Percentiles rank a stretch among this genome's conserved stretches.
Conservation (phyloP, 257 asterid species). For the Avicennia marina region DNA sequence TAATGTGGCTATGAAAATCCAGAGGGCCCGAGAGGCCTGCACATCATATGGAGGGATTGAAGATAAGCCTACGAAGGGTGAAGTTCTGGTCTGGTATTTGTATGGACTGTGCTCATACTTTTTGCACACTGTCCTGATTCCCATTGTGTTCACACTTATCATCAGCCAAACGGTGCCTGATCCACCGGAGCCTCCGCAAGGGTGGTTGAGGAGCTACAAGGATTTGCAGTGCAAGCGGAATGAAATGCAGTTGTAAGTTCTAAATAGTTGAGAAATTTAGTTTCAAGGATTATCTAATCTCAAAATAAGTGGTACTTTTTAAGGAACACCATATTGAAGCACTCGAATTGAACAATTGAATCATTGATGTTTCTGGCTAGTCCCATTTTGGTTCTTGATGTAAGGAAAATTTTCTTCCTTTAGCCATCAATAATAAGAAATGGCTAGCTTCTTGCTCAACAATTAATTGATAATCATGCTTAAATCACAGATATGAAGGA, state of each 20-base stretch:
- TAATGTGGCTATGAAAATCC: constrained; percentile 38
- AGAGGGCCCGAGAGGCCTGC: constrained; percentile 40
- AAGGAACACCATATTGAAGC: too few species aligned
- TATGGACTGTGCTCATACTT: constrained; percentile 82
- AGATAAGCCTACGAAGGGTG: constrained; percentile 56
- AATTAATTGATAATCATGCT: background rate
- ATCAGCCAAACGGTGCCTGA: constrained; percentile 62
- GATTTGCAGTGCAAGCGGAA: constrained; percentile 47
- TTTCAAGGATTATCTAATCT: background rate
- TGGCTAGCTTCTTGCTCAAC: background rate
- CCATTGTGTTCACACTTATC: constrained; percentile 71
- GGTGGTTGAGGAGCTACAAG: constrained; percentile 53
- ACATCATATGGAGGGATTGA: constrained; percentile 35
- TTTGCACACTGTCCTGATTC: constrained; percentile 66
- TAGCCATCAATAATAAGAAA: too few species aligned
- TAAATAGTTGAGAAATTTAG: background rate
- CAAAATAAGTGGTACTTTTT: too few species aligned
- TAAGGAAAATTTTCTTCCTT: too few species aligned
- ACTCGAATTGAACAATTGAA: too few species aligned
- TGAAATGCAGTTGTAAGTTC: constrained; percentile 63
- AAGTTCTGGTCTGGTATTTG: constrained; percentile 62
- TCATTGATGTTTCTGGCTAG: too few species aligned
- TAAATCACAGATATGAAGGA: constrained; percentile 51
- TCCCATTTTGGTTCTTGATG: too few species aligned
- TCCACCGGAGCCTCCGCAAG: constrained; percentile 54